Evolutionary conservation across 192 early-diverging fungal genomes (phyloP).

Genomic region (Gamsiella multidivaricata): DNA sequence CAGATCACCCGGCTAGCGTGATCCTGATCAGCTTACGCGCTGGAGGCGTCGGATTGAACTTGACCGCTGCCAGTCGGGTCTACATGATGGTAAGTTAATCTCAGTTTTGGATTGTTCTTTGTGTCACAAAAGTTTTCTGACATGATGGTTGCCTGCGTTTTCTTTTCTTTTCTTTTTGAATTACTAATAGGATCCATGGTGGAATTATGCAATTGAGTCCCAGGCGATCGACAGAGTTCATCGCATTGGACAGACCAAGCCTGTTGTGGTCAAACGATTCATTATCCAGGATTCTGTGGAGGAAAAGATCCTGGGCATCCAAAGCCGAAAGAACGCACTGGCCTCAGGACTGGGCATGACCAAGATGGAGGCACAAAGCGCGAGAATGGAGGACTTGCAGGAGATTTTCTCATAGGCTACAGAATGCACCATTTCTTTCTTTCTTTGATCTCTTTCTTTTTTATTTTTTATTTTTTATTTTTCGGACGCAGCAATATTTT

Average conservation of each 20-base stretch:
- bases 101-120: neutral
- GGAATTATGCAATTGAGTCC: conserved; percentile 81
- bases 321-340: conserved; percentile 79
- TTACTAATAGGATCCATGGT: conserved; percentile 71
- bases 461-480: too few relatives aligned
- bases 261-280: conserved; percentile 75
- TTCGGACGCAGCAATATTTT: too few relatives aligned
- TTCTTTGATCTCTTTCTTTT: too few relatives aligned
- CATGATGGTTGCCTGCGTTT: too few relatives aligned
- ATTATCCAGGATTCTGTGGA: conserved; percentile 82
- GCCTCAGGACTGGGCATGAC: conserved; percentile 61
- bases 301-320: conserved; percentile 86
- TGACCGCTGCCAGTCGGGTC: conserved; percentile 79
- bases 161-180: neutral
- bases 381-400: conserved; percentile 60
- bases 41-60: conserved; percentile 77
- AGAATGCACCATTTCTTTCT: too few relatives aligned
- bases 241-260: conserved; percentile 75
- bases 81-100: conserved; percentile 69
- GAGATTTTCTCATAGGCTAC: conserved; percentile 59
- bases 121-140: neutral
- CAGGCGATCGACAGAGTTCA: conserved; percentile 89
- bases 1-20: conserved; percentile 66
- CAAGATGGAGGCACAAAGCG: conserved; percentile 54
- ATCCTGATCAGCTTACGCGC: conserved; percentile 73